These are phyloP conservation scores for Blastobotrys malaysiensis DNA, from an alignment of 1,139 yeast species.

Conservation along the genomic window DNA sequence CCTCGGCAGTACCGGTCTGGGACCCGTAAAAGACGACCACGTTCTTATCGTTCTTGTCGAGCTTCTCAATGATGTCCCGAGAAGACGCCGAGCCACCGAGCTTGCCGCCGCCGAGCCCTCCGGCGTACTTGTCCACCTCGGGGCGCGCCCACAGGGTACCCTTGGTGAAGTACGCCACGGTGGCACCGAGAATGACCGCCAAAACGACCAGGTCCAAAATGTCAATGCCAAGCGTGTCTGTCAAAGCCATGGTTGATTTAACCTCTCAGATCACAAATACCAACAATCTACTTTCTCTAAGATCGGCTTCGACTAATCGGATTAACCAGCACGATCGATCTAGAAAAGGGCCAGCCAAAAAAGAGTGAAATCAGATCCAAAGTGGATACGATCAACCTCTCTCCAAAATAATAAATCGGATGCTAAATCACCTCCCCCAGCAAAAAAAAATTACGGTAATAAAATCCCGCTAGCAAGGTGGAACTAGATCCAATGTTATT, in stretches of 20 bases:
- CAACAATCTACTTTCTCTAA: no score
- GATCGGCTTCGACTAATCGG: neutral
- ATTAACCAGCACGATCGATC: no score
- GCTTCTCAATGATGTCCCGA: conserved; percentile 55
- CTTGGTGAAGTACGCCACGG: conserved; percentile 61
- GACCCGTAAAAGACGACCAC: conserved; percentile 86
- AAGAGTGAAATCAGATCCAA: no score
- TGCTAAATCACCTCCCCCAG: neutral
- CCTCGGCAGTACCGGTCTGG: conserved; percentile 99
- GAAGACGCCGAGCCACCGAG: conserved; percentile 20
- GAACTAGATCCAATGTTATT: neutral
- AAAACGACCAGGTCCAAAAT: conserved; percentile 67
- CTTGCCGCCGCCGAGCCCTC: conserved; percentile 41
- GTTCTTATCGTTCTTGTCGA: conserved; percentile 62
- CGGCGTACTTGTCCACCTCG: conserved; percentile 31
- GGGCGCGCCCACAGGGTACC: conserved; percentile 47
- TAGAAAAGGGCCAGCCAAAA: no score
- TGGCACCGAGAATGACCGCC: conserved; percentile 56
- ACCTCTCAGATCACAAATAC: no score
- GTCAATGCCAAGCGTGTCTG: conserved; percentile 34
- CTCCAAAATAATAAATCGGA: neutral
- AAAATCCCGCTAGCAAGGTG: neutral
- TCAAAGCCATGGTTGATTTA: conserved; percentile 32
- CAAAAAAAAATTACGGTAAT: neutral
- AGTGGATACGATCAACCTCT: neutral